phyloP scores from a whole-genome alignment of 1,284 basidiomycete genomes.

The Fistulinella cinereoalba region DNA sequence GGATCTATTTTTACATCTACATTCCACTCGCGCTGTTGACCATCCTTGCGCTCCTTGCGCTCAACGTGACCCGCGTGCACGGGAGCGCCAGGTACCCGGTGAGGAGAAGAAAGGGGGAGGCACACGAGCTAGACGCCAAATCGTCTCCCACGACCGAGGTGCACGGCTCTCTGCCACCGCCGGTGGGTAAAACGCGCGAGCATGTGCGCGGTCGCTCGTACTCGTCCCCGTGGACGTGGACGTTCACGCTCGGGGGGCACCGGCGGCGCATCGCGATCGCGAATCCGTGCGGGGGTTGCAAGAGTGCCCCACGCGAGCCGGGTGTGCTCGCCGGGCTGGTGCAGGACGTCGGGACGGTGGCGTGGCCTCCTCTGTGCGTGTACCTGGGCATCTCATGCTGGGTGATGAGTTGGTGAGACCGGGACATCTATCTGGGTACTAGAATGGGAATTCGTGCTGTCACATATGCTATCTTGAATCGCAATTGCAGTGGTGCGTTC shows the following conservation, averaged over 20 bases:
- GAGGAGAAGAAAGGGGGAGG: conserved; percentile 8
- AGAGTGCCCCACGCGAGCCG: conserved; percentile 14
- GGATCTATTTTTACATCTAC: conserved; percentile 61
- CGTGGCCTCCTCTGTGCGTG: conserved; percentile 35
- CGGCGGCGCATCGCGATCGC: conserved; percentile 30
- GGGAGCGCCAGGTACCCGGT: conserved; percentile 6
- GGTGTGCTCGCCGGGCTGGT: conserved; percentile 33
- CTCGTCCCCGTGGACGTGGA: conserved; percentile 21
- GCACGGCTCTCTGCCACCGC: conserved; percentile 16
- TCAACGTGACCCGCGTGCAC: conserved; percentile 29
- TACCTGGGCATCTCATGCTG: conserved; percentile 28
- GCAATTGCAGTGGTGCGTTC: neutral
- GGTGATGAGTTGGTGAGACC: conserved; percentile 24
- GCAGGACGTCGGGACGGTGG: conserved; percentile 34
- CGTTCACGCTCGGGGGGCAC: conserved; percentile 28
- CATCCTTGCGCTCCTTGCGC: conserved; percentile 37
- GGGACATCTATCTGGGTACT: no score
- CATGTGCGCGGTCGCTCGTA: conserved; percentile 16
- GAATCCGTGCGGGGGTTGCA: conserved; percentile 9
- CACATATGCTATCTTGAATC: no score
- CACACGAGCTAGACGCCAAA: conserved; percentile 9
- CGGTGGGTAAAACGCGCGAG: conserved; percentile 14
- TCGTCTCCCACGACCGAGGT: conserved; percentile 3
- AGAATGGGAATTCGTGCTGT: no score
- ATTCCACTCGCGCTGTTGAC: conserved; percentile 46